A percentile compares a stretch with the other conserved stretches of the same genome.
Conservation (phyloP, 768 basidiomycete species). For the Clitopilus passeckerianus region DNA sequence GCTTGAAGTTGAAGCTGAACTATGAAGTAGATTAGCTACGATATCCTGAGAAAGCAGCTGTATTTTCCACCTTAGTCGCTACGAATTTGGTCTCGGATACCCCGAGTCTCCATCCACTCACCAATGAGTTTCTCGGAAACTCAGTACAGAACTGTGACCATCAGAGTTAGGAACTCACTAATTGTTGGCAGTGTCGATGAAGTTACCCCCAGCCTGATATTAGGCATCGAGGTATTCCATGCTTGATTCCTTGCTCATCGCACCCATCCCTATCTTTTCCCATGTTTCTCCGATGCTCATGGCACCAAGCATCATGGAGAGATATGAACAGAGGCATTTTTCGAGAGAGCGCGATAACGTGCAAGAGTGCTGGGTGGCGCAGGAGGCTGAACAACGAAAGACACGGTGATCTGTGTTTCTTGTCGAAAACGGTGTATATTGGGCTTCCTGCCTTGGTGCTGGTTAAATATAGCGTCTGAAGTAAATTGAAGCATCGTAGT, state of each 20-base stretch:
- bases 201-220: constrained; percentile 34
- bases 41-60: too few species aligned
- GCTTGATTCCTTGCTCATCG: constrained; percentile 27
- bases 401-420: too few species aligned
- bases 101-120: constrained; percentile 39
- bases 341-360: constrained; percentile 31
- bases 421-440: too few species aligned
- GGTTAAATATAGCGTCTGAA: too few species aligned
- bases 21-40: too few species aligned
- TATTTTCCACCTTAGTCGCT: too few species aligned
- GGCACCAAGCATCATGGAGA: constrained; percentile 41
- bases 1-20: too few species aligned
- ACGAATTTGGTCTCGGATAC: constrained; percentile 40
- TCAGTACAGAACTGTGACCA: too few species aligned
- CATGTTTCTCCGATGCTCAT: constrained; percentile 42
- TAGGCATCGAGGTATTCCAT: constrained; percentile 37
- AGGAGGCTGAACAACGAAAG: constrained; percentile 1
- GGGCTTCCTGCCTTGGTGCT: too few species aligned
- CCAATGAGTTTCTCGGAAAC: constrained; percentile 38
- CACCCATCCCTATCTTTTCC: constrained; percentile 13
- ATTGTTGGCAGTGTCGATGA: constrained; percentile 35
- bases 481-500: too few species aligned
- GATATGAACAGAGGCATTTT: constrained; percentile 37
- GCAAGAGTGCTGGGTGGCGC: constrained; percentile 25
- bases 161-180: constrained; percentile 27